Evolutionary conservation across 371 early-diverging fungal species (phyloP), one percentile per base, ranked within the genome.

Genomic region (Lichtheimia ornata): DNA sequence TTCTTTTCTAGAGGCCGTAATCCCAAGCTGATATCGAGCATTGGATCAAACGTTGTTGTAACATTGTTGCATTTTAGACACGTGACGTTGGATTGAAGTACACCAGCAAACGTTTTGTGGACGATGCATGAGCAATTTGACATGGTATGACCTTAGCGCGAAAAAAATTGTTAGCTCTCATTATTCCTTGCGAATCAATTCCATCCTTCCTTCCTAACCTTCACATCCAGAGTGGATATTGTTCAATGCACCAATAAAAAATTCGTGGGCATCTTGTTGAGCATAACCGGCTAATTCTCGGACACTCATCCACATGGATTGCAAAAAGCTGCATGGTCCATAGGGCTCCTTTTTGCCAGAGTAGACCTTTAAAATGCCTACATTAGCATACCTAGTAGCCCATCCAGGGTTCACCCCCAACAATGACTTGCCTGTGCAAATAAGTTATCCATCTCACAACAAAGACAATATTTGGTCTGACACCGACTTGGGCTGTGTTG

Each of bases 241-340:
- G 62, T 97, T 93, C 58, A 96, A 66, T 1, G 93, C 83, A 40
- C 94, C 85, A 49, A 97, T 94, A 66, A 96, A 94, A 61, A 94
- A 96, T 61, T 98, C 98, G 71, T 98, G 98, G 0, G 96, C 94
- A 69, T 98, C 98, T 66, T 98, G 97, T 72, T 98, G 97, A 4
- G 90, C 88, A 66, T 95, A 94, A 3, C 96, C 93, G 30, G 97
- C 95, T 41, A 97, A 76, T 45, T 95, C 91, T 40, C 85, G 81
- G 35, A 89, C 84, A 18, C 90, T 85, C 76, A 87, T 86, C 98
- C 98, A 98, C 84, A 95, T 88, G 20, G 92, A 71, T 52, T 88
- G 89, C 22, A 98, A 74, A 54, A 97, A 93, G 28, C 83, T 74
- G 60, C 89, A 82, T 1, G 98, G 97, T 0, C 88, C 93, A 70